Conservation (phyloP, 2,329 filamentous ascomycete genomes). For the Microdochium bolleyi region DNA sequence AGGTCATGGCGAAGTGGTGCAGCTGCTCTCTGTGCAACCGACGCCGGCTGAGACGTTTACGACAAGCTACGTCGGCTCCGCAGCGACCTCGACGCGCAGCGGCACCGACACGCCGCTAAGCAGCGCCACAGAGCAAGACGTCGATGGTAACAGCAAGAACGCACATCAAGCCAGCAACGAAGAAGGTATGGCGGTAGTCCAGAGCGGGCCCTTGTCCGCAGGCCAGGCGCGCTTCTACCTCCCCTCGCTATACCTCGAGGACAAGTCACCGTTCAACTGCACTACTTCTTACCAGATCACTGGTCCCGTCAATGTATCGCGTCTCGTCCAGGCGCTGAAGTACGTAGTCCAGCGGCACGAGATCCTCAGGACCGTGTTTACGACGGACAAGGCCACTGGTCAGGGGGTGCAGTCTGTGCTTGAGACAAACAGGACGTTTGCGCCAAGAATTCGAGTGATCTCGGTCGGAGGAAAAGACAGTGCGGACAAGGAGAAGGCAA, state of each 20-base stretch:
- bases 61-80: background rate
- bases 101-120: background rate
- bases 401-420: slow-evolving; percentile 1
- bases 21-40: background rate
- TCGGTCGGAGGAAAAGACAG: background rate
- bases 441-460: background rate
- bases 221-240: slow-evolving; percentile 24
- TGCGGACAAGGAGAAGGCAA: background rate
- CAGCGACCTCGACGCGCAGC: background rate
- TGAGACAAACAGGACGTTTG: background rate
- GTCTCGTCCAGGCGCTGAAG: slow-evolving; percentile 18
- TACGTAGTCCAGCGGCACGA: slow-evolving; percentile 14
- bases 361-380: slow-evolving; percentile 14
- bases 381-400: slow-evolving; percentile 3
- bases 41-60: background rate
- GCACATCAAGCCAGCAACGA: background rate
- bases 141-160: background rate
- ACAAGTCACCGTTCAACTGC: slow-evolving; percentile 25
- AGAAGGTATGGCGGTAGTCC: background rate
- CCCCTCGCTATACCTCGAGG: slow-evolving; percentile 12
- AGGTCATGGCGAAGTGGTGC: background rate
- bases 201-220: slow-evolving; percentile 17
- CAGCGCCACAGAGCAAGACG: background rate
- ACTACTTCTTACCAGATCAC: slow-evolving; percentile 15
- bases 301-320: slow-evolving; percentile 15